Evolutionary conservation across 208 protist species (phyloP).

Genomic region (Crithidia fasciculata): DNA sequence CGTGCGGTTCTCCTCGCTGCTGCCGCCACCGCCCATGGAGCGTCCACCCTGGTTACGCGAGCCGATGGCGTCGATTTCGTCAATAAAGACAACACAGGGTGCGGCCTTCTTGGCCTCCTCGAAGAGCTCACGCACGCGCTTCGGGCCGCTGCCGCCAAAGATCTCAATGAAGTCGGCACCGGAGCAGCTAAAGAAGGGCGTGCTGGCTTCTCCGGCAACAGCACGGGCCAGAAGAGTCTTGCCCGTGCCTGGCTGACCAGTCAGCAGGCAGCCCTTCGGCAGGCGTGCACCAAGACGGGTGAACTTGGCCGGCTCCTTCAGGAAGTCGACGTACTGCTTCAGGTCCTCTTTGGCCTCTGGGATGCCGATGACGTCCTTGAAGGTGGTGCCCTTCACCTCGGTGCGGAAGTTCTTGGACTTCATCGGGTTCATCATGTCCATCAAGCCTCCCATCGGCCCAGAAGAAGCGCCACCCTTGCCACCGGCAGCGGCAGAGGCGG

Average conservation of each 20-base stretch:
- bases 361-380: constrained; percentile 97
- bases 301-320: constrained; percentile 97
- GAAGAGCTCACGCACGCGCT: constrained; percentile 97
- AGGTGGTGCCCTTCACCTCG: constrained; percentile 88
- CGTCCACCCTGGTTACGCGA: constrained; percentile 84
- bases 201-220: constrained; percentile 95
- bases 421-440: constrained; percentile 96
- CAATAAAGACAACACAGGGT: constrained; percentile 98
- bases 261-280: constrained; percentile 96
- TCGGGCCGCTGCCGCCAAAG: constrained; percentile 96
- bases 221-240: constrained; percentile 98
- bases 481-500: constrained; percentile 24
- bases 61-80: constrained; percentile 99
- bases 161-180: constrained; percentile 98
- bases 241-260: constrained; percentile 97
- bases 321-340: constrained; percentile 98
- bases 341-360: constrained; percentile 98
- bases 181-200: constrained; percentile 95
- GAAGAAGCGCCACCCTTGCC: constrained; percentile 38
- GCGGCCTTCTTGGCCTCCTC: constrained; percentile 93
- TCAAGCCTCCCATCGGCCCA: constrained; percentile 71
- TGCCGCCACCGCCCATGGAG: constrained; percentile 84
- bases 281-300: constrained; percentile 96
- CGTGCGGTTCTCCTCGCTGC: constrained; percentile 95
- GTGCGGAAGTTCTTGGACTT: constrained; percentile 88